Evolutionary conservation across 2,329 filamentous ascomycete species (phyloP), one percentile per base, ranked within the genome.

Genomic region (Aspergillus brunneoviolaceus): DNA sequence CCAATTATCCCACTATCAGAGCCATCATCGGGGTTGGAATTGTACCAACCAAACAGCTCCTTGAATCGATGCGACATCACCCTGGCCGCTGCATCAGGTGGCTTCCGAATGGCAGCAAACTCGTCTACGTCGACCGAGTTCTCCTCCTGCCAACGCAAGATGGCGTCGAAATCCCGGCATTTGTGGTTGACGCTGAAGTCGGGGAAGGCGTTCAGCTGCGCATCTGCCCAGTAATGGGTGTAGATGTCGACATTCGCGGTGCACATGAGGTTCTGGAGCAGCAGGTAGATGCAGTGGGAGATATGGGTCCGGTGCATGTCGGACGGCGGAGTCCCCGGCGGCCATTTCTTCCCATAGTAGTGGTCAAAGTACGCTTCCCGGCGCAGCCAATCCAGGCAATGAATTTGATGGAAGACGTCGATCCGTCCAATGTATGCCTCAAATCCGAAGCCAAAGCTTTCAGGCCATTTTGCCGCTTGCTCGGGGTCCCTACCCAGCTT

Each of bases 371-470:
- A 60, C 23, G 53, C 33, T 27, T 51, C 58, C 2, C 35, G 53
- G 4, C 58, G 58, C 21, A 53, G 58, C 27, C 48, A 33, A 33
- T 60, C 49, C 29, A 60, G 23, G 25, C 49, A 60, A 39, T 57
- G 58, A 25, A 60, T 51, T n/a, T 60, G 53, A 23, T 57, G 53
- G 14, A 57, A 52, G 21, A 60, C 49, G 16, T 60, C 58, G n/a
- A 57, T 33, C n/a, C 57, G 50, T 2, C 50, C 57, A 25, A 52
- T 52, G 23, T 60, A 60, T 5, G 45, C 29, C 2, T 60, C 27
- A 14, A 49, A 25, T 2, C 58, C 58, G 14, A 60, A 47, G 5
- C 58, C 58, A 33, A 57, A 60, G 42, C 25, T 45, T 21, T 50
- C 19, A 4, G 49, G 19, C 49, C 49, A 33, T 52, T 49, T 48